Evolutionary conservation across 306 rosid genomes (phyloP).

Genomic region (Benincasa hispida): DNA sequence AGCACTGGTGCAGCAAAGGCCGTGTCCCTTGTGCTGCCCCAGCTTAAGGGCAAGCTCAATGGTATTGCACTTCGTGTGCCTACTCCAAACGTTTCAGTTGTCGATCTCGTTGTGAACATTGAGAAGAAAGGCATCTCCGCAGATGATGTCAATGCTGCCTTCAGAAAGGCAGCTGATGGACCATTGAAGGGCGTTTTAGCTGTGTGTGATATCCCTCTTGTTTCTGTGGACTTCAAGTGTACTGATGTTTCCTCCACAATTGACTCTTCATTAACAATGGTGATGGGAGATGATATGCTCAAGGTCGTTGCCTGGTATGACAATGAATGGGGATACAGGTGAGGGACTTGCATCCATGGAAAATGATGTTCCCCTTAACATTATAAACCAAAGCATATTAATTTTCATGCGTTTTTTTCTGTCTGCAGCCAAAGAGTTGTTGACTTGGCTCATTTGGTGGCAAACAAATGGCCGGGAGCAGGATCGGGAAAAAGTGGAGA

Average conservation of each 20-base stretch:
- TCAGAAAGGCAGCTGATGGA: conserved; percentile 85
- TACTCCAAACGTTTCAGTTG: conserved; percentile 91
- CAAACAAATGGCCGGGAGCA: conserved; percentile 74
- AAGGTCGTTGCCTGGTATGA: conserved; percentile 99
- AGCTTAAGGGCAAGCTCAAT: conserved; percentile 93
- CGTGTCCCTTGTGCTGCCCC: conserved; percentile 78
- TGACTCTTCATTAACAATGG: conserved; percentile 92
- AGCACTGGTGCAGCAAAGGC: conserved; percentile 99
- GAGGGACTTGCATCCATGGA: conserved; percentile 13
- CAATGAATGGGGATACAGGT: conserved; percentile 99
- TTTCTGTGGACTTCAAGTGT: conserved; percentile 86
- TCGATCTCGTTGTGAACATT: conserved; percentile 81
- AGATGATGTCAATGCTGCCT: conserved; percentile 87
- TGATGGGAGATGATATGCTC: conserved; percentile 99
- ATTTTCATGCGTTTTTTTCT: not conserved
- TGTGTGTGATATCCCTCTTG: conserved; percentile 93
- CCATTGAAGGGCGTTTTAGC: conserved; percentile 74
- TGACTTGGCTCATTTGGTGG: conserved; percentile 90
- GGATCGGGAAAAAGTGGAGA: conserved; percentile 44
- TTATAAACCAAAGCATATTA: not conserved
- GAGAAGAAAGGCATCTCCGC: conserved; percentile 81
- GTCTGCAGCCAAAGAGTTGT: conserved; percentile 91
- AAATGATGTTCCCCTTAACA: not conserved
- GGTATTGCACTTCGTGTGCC: conserved; percentile 98
- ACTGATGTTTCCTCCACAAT: conserved; percentile 84